phyloP scores from a whole-genome alignment of 495 filamentous ascomycete species.

The Penicillium ucsense region DNA sequence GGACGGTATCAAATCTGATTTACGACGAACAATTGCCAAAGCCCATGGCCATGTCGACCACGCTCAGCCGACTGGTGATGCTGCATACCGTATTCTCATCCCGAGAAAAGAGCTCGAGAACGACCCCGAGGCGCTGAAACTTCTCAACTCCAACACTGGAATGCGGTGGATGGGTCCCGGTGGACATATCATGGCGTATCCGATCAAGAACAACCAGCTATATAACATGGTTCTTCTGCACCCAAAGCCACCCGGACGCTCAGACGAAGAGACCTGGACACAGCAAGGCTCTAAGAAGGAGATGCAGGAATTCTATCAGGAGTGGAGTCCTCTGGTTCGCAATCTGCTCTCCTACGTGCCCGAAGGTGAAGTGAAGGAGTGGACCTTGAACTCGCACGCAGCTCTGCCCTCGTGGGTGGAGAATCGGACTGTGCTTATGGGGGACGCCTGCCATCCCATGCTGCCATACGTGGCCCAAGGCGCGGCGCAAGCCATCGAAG shows the following conservation, averaged over 20 bases:
- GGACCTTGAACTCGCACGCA: conserved; percentile 28
- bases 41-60: conserved; percentile 17
- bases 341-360: conserved; percentile 37
- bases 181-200: conserved; percentile 49
- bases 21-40: conserved; percentile 36
- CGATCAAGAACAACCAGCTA: conserved; percentile 37
- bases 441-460: conserved; percentile 3
- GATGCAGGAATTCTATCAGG: conserved; percentile 37
- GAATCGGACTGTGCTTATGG: not conserved
- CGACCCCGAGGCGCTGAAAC: conserved; percentile 27
- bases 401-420: not conserved
- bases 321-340: conserved; percentile 44
- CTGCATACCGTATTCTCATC: conserved; percentile 51
- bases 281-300: conserved; percentile 35
- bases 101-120: conserved; percentile 39
- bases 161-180: conserved; percentile 37
- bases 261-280: conserved; percentile 34
- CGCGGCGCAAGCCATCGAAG: conserved; percentile 3
- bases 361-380: conserved; percentile 39
- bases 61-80: conserved; percentile 40
- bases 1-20: conserved; percentile 35
- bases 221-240: conserved; percentile 44
- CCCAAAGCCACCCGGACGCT: conserved; percentile 40
- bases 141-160: conserved; percentile 14
- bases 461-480: conserved; percentile 1